Base-by-base conservation (phyloP, 495 filamentous ascomycete genomes). In the Penicillium dipodomyicola region DNA sequence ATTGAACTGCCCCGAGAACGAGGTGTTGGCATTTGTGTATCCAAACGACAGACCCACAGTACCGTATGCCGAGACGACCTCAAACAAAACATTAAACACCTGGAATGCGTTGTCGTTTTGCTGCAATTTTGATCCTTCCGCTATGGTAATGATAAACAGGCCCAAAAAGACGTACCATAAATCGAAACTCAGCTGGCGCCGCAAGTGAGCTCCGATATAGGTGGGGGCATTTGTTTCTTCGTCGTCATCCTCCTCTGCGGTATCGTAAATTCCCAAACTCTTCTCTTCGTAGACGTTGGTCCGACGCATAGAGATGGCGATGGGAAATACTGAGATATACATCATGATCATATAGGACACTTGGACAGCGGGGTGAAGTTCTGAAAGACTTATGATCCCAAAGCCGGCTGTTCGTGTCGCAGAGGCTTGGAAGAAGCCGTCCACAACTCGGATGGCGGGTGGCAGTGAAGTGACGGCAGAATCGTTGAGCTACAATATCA, bases 261-360 rank as follows among this genome's bases (percentile, higher is more conserved):
- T 29, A 17, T 63, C 65, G 64, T 90, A 97, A 20, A 97, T 82
- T 2, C 93, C 93, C 10, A 97, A 82, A 52, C 89, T 92, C 63
- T 88, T 88, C 68, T 97, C 93, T 71, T 97, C 93, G 77, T 97
- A 97, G 10, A 96, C 92, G 69, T 97, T 97, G 35, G 93, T 97
- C 49, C 90, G 82, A 55, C 93, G 88, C 63, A 97, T 84, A 27
- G 88, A 93, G 55, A 97, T 96, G 59, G 93, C 93, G 62, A 97
- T 93, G 25, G 93, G 93, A 63, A 96, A 91, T 40, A 96, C 90
- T 45, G 93, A 96, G 59, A 97, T 97, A 70, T 97, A 97, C 93
- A 97, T 97, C 93, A 97, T 97, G 72, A 97, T 85, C 72, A 96
- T 72, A 75, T 96, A 97, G 17, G 91, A 96, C 4, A 94, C 89